These are phyloP conservation scores for Hypholoma fasciculare DNA, from an alignment of 768 basidiomycete species.

Conservation along the genomic window DNA sequence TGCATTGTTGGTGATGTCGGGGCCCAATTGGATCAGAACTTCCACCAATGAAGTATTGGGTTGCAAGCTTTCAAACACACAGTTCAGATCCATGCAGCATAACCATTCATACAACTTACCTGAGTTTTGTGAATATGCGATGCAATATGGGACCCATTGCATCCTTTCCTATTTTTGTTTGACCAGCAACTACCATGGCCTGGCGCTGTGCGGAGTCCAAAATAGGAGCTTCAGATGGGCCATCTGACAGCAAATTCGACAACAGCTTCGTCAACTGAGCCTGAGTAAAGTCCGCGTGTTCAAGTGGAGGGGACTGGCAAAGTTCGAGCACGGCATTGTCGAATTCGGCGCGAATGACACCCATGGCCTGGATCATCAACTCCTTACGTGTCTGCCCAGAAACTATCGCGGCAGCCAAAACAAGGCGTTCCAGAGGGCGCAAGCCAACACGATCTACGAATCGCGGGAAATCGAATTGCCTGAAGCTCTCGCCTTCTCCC, in stretches of 20 bases:
- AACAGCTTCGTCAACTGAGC: conserved; percentile 78
- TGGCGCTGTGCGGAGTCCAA: conserved; percentile 75
- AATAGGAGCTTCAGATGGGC: conserved; percentile 65
- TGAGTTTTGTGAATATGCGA: conserved; percentile 71
- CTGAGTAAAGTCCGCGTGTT: conserved; percentile 75
- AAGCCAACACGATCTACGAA: conserved; percentile 83
- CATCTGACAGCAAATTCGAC: conserved; percentile 75
- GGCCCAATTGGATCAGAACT: conserved; percentile 73
- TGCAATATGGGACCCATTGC: conserved; percentile 72
- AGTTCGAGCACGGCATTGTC: conserved; percentile 76
- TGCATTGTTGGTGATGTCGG: conserved; percentile 74
- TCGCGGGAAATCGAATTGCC: conserved; percentile 79
- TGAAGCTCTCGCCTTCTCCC: conserved; percentile 82
- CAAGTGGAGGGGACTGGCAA: conserved; percentile 80
- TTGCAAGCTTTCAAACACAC: conserved; percentile 49
- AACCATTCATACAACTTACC: conserved; percentile 39
- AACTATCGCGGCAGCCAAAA: conserved; percentile 75
- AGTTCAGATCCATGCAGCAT: conserved; percentile 9
- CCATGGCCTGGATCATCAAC: conserved; percentile 62
- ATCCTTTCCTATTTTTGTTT: conserved; percentile 81
- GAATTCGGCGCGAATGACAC: conserved; percentile 74
- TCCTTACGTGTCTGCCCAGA: conserved; percentile 57
- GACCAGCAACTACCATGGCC: conserved; percentile 70
- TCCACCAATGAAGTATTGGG: conserved; percentile 72
- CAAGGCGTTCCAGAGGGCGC: conserved; percentile 75